A percentile compares a stretch with the other conserved stretches of the same genome.
These are phyloP conservation scores for Chaetomium strumarium DNA, from an alignment of 2,329 filamentous ascomycete genomes.

Conservation along the genomic window DNA sequence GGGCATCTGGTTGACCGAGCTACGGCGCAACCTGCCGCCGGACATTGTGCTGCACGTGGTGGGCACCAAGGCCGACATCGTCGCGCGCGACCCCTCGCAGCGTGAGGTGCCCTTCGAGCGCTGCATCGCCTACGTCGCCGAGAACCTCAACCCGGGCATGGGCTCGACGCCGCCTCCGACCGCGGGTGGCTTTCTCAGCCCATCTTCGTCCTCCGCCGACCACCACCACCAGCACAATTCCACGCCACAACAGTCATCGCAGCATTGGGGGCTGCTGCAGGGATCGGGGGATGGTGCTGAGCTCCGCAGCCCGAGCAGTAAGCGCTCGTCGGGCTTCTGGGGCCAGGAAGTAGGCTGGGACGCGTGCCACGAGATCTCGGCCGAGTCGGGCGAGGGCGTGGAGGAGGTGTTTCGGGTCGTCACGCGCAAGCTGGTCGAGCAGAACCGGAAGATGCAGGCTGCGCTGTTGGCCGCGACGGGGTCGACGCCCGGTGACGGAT, in stretches of 20 bases:
- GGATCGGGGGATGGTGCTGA: conserved; percentile 7
- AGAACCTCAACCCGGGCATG: conserved; percentile 72
- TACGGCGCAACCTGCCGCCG: conserved; percentile 68
- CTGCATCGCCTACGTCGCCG: conserved; percentile 91
- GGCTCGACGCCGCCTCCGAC: conserved; percentile 61
- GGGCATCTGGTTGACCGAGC: conserved; percentile 83
- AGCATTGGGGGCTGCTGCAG: not conserved
- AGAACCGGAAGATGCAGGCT: conserved; percentile 58
- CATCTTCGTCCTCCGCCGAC: conserved; percentile 11
- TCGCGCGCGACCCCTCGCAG: conserved; percentile 70
- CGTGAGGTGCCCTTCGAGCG: conserved; percentile 89
- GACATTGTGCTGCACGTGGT: conserved; percentile 91
- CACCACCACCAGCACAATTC: conserved; percentile 8
- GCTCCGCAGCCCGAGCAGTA: conserved; percentile 55
- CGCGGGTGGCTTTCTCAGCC: conserved; percentile 31
- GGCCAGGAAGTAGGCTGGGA: conserved; percentile 93
- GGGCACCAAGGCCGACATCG: conserved; percentile 87
- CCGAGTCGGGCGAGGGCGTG: conserved; percentile 89
- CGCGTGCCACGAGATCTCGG: conserved; percentile 93
- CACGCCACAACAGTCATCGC: not conserved
- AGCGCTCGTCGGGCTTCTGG: conserved; percentile 74
- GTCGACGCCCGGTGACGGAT: conserved; percentile 34
- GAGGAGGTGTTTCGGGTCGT: conserved; percentile 86
- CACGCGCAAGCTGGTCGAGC: conserved; percentile 56
- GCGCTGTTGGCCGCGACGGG: conserved; percentile 51